phyloP scores from a whole-genome alignment of 1,284 basidiomycete species.

The Cryptococcus sp. region DNA sequence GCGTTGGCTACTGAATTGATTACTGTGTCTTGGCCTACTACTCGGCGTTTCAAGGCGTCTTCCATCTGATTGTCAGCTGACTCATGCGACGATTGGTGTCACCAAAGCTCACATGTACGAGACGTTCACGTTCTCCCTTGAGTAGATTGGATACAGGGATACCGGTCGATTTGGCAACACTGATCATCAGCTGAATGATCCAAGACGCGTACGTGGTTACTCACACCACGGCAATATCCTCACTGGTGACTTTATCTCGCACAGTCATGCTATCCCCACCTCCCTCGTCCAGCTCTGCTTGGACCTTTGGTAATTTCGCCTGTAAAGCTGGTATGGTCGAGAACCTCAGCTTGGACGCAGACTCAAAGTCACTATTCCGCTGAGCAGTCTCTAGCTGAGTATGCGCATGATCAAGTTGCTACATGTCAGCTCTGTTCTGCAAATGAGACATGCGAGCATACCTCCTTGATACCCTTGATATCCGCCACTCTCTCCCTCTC shows the following conservation, averaged over 20 bases:
- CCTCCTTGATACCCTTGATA: slow-evolving; percentile 68
- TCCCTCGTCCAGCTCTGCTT: slow-evolving; percentile 57
- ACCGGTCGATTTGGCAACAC: slow-evolving; percentile 78
- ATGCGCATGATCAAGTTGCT: slow-evolving; percentile 73
- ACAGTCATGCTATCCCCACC: slow-evolving; percentile 59
- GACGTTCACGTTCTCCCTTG: slow-evolving; percentile 81
- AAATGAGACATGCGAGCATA: not conserved
- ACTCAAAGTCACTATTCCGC: slow-evolving; percentile 75
- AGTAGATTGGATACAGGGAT: slow-evolving; percentile 85
- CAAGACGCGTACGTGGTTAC: not conserved
- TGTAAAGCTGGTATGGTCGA: slow-evolving; percentile 78
- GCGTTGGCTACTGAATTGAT: slow-evolving; percentile 76
- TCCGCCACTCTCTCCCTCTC: slow-evolving; percentile 72
- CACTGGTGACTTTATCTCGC: slow-evolving; percentile 79
- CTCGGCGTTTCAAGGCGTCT: slow-evolving; percentile 63
- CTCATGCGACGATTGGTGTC: slow-evolving; percentile 1
- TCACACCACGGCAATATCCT: slow-evolving; percentile 77
- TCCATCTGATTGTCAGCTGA: slow-evolving; percentile 65
- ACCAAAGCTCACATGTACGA: slow-evolving; percentile 65
- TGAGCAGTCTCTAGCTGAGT: slow-evolving; percentile 83
- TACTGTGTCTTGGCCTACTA: slow-evolving; percentile 85
- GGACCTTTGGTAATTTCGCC: slow-evolving; percentile 59
- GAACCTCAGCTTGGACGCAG: slow-evolving; percentile 75
- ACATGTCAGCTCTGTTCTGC: not conserved
- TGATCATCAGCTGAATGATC: slow-evolving; percentile 3